Evolutionary conservation across 1,284 basidiomycete species (phyloP), one percentile per base, ranked within the genome.

Genomic region (Stygiomarasmius scandens): DNA sequence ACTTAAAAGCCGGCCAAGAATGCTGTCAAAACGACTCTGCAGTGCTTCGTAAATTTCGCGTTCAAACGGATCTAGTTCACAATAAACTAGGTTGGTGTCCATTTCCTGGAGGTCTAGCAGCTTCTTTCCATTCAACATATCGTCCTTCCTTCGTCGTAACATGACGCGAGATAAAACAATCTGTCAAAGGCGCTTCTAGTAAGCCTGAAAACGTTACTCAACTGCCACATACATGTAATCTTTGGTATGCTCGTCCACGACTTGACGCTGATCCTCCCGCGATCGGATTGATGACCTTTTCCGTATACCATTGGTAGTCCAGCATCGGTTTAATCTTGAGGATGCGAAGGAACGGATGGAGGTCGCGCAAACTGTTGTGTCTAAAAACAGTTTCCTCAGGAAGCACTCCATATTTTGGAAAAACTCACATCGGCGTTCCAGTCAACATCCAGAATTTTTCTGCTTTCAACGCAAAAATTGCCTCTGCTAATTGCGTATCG

Each of bases 401-500:
- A n/a, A n/a, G n/a, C n/a, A n/a, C n/a, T n/a, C n/a, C n/a, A n/a
- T n/a, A n/a, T n/a, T n/a, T n/a, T n/a, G n/a, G 38, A 16, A 9
- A 16, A 9, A 41, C 51, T 27, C 23, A 59, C 58, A 59, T 19
- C 11, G 58, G 58, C 11, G 58, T 59, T 2, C 54, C 58, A 36
- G 58, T 56, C 4, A 59, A 16, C 14, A 50, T 53, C 58, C 58
- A 59, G 20, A 19, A 22, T 12, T 45, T 54, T 1, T 34, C 41
- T 1, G 54, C 51, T 6, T 12, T 16, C 9, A 59, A 19, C 16
- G 27, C 51, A 41, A 34, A 53, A 27, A 44, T 29, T 9, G 58
- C 58, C 44, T 34, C 43, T 0, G 54, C 50, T 27, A 29, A 34
- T 22, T 50, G 36, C 11, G 50, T 56, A 16, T 16, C 25, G 5